Evolutionary conservation across 1,284 basidiomycete species (phyloP), one percentile per base, ranked within the genome.

Genomic region (Boletus hoseneyae): DNA sequence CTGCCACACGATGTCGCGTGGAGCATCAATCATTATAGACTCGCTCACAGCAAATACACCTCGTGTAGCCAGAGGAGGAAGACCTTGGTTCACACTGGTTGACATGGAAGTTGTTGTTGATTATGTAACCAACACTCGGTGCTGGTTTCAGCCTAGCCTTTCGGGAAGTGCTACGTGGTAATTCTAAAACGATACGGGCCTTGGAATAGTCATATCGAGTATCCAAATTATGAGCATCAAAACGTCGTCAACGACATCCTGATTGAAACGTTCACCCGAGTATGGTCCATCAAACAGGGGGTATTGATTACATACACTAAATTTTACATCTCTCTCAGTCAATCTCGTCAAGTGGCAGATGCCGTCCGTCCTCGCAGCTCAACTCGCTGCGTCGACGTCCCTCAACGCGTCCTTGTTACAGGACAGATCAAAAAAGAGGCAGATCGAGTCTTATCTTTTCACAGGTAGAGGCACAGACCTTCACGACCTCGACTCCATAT

Each of bases 401-500:
- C 74, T 93, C 36, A 95, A 97, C 70, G 77, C 86, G 29, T 71
- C 80, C 36, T 73, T 93, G 40, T 79, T 94, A 27, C 81, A 82
- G 23, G 87, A 89, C 56, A 76, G 82, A 50, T 81, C 82, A 11
- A 70, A 65, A 65, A 72, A 81, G 62, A 79, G 80, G 70, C 65
- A 79, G 32, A 70, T 75, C 8, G 77, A 83, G 62, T 86, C 80
- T 0, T 99, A 97, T 74, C 83, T 99, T 45, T 99, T 97, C 70
- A 84, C 87, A 21, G 79, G 85, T 21, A 76, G 79, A 50, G 87
- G 93, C 51, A 91, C 93, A 12, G 82, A 87, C 53, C 73, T 82
- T 34, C 85, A 96, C 64, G 93, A 96, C 67, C 76, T 95, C 52
- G 89, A 94, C 65, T 84, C 94, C 13, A 82, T 99, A 41, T 82